Percentiles rank a stretch among this genome's conserved stretches.
Conservation (phyloP, 2,329 filamentous ascomycete species). For the Fusarium sp. region DNA sequence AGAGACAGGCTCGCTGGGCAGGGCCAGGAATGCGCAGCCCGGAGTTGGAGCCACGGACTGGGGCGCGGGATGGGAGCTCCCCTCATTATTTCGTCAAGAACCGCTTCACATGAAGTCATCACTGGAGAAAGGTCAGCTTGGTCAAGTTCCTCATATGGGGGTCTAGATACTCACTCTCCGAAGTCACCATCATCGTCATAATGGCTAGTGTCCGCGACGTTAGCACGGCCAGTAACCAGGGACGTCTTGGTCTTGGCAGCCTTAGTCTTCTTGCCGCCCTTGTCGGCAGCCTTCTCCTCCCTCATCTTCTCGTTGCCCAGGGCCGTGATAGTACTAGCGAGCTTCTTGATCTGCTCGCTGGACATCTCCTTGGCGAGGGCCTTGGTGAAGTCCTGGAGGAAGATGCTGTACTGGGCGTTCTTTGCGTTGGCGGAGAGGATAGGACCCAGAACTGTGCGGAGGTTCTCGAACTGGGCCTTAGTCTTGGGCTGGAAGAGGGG, state of each 20-base stretch:
- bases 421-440: slow-evolving; percentile 80
- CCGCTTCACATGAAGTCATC: slow-evolving; percentile 78
- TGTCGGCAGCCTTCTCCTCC: slow-evolving; percentile 95
- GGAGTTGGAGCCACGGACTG: slow-evolving; percentile 16
- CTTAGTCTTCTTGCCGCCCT: slow-evolving; percentile 96
- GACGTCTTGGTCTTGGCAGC: slow-evolving; percentile 94
- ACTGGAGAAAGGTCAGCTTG: slow-evolving; percentile 54
- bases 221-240: slow-evolving; percentile 74
- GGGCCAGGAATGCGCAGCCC: slow-evolving; percentile 16
- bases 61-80: slow-evolving; percentile 14
- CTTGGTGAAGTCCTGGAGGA: slow-evolving; percentile 92
- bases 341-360: slow-evolving; percentile 97
- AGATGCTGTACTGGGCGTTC: slow-evolving; percentile 91
- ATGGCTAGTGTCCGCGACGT: slow-evolving; percentile 75
- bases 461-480: slow-evolving; percentile 85
- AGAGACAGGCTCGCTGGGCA: slow-evolving; percentile 11
- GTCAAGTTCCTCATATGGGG: not conserved
- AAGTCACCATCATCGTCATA: slow-evolving; percentile 82
- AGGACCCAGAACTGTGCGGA: slow-evolving; percentile 83
- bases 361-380: slow-evolving; percentile 87
- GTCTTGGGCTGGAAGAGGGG: slow-evolving; percentile 90
- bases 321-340: slow-evolving; percentile 87
- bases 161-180: slow-evolving; percentile 78
- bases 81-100: slow-evolving; percentile 18
- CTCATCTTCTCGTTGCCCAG: slow-evolving; percentile 98